Base-by-base conservation (phyloP, 192 early-diverging fungal genomes). In the Diversispora epigaea region DNA sequence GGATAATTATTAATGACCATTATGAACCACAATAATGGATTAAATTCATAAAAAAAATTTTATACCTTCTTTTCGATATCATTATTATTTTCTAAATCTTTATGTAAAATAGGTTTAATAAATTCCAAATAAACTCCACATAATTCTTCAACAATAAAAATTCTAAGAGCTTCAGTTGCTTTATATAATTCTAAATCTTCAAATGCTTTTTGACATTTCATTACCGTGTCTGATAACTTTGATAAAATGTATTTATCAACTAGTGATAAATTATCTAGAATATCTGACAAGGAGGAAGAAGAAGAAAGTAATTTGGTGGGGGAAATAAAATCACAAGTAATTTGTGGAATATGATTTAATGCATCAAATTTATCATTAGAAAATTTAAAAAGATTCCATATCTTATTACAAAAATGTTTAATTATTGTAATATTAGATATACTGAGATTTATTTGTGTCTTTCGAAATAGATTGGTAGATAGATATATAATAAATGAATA, bases 51-150 rank as follows among this genome's bases (percentile, higher is more conserved):
- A 60, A 25, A 25, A 22, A 60, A 60, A 44, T 19, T 50, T 54
- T 74, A 75, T 87, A 86, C 82, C 84, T 87, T 84, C n/a, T 82
- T 68, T 47, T 82, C 81, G 71, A 84, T 83, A 32, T 32, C 25
- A 32, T 32, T 32, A 32, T 32, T 32, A 45, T 79, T 76, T 7
- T 79, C 58, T n/a, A 71, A 66, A 22, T 80, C 79, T 45, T 86
- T 89, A 79, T 91, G 92, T 58, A 98, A 71, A n/a, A 91, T 79
- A 8, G 88, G 85, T 75, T 98, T 98, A 68, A 86, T 85, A 41
- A 93, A 90, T 73, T 97, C 94, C 32, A 99, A 89, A 80, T 96
- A 99, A 6, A 93, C 86, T 80, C 98, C 97, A 68, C 96, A 99
- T n/a, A 99, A 79, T 65, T 98, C 96, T 64, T 91, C 90, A 76